Percentiles rank a stretch among this genome's conserved stretches.
phyloP scores from a whole-genome alignment of 75 land plant genomes.

The Sequoiadendron giganteum region DNA sequence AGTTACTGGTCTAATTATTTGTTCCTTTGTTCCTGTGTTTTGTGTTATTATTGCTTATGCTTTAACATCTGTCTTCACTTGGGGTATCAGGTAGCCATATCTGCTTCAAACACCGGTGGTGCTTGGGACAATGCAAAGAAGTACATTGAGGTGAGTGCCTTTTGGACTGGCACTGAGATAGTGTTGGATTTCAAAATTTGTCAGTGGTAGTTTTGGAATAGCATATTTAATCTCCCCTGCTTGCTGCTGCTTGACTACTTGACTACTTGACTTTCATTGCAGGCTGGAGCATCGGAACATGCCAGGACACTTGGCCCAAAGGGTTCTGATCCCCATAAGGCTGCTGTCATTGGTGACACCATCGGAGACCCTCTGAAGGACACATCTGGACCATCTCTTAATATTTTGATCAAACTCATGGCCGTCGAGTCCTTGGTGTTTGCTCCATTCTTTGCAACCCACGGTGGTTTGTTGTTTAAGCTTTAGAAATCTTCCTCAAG shows the following conservation, averaged over 20 bases:
- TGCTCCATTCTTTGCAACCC: conserved; percentile 80
- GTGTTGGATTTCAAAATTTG: background rate
- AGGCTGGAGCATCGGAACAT: conserved; percentile 78
- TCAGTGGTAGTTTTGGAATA: background rate
- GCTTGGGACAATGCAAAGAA: conserved; percentile 94
- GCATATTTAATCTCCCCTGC: background rate
- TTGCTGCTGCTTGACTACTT: background rate
- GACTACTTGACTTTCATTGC: conserved; percentile 8
- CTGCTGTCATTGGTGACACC: conserved; percentile 84
- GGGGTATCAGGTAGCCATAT: conserved; percentile 60
- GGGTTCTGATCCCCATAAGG: conserved; percentile 82
- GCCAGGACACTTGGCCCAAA: conserved; percentile 81
- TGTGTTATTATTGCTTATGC: background rate
- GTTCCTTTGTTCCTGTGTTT: background rate
- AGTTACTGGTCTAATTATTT: background rate
- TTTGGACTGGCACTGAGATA: background rate
- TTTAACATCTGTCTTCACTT: background rate
- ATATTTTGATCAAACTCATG: conserved; percentile 90
- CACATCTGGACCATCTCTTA: conserved; percentile 83
- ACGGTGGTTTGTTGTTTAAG: conserved; percentile 79
- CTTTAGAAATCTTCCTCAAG: conserved; percentile 18
- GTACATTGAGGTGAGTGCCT: conserved; percentile 65
- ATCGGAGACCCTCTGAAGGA: conserved; percentile 87
- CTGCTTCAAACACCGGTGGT: conserved; percentile 88
- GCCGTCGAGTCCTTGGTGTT: conserved; percentile 87